These are phyloP conservation scores for Penicillium occitanis DNA, from an alignment of 2,329 filamentous ascomycete genomes.

Conservation along the genomic window DNA sequence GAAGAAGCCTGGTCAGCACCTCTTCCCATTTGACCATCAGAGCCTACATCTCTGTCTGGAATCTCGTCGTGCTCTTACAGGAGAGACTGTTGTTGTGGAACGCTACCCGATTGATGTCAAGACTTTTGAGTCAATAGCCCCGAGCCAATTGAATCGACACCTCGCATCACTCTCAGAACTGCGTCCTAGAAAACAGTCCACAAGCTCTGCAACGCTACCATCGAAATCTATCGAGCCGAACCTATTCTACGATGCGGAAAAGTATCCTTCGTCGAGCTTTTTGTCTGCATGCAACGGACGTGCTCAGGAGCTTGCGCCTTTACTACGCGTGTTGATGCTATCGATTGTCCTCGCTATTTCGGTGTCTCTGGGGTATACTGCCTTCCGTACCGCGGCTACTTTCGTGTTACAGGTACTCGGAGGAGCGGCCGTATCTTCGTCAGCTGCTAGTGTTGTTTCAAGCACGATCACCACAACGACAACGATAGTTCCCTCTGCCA, in stretches of 20 bases:
- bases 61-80: slow-evolving; percentile 35
- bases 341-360: slow-evolving; percentile 31
- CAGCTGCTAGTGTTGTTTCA: slow-evolving; percentile 19
- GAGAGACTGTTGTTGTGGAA: slow-evolving; percentile 36
- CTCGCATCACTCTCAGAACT: slow-evolving; percentile 43
- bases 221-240: slow-evolving; percentile 19
- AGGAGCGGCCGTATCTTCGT: slow-evolving; percentile 28
- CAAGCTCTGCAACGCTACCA: slow-evolving; percentile 21
- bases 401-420: slow-evolving; percentile 30
- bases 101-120: slow-evolving; percentile 49
- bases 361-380: slow-evolving; percentile 34
- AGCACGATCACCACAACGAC: slow-evolving; percentile 24
- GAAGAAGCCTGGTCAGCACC: slow-evolving; percentile 33
- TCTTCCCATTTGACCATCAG: slow-evolving; percentile 41
- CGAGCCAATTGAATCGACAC: slow-evolving; percentile 49
- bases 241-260: slow-evolving; percentile 27
- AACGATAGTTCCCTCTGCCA: slow-evolving; percentile 26
- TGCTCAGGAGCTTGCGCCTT: slow-evolving; percentile 28
- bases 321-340: slow-evolving; percentile 32
- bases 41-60: slow-evolving; percentile 48
- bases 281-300: slow-evolving; percentile 27
- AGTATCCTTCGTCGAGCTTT: slow-evolving; percentile 29
- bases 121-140: slow-evolving; percentile 50
- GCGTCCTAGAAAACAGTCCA: slow-evolving; percentile 31
- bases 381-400: slow-evolving; percentile 28